phyloP scores from a whole-genome alignment of 2,329 filamentous ascomycete genomes.

The Torrubiella hemipterigena region DNA sequence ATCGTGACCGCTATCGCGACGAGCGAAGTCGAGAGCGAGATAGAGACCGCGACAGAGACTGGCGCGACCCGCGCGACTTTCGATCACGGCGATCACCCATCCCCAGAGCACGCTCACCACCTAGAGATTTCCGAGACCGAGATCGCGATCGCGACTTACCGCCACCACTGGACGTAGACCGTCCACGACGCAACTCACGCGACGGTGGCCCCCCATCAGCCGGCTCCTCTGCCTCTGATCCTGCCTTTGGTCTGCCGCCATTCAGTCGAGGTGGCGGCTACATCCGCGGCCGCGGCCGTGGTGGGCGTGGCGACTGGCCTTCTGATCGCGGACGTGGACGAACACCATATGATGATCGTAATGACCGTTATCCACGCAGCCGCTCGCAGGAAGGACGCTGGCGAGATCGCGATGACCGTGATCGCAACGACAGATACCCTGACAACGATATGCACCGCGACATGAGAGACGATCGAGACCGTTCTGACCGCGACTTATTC shows the following conservation, averaged over 20 bases:
- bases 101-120: slow-evolving; percentile 50
- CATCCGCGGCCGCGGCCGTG: slow-evolving; percentile 39
- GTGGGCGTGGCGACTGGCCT: slow-evolving; percentile 27
- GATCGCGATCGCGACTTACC: slow-evolving; percentile 45
- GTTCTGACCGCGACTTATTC: slow-evolving; percentile 30
- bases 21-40: slow-evolving; percentile 49
- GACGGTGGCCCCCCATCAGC: slow-evolving; percentile 60
- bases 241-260: slow-evolving; percentile 39
- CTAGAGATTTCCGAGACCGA: slow-evolving; percentile 52
- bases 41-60: slow-evolving; percentile 37
- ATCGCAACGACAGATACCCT: slow-evolving; percentile 29
- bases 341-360: slow-evolving; percentile 47
- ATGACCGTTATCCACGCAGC: slow-evolving; percentile 50
- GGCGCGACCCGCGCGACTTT: slow-evolving; percentile 27
- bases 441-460: slow-evolving; percentile 29
- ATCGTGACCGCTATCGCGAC: slow-evolving; percentile 46
- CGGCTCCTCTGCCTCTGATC: slow-evolving; percentile 59
- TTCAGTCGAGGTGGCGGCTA: slow-evolving; percentile 45
- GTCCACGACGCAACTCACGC: slow-evolving; percentile 55
- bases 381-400: slow-evolving; percentile 54
- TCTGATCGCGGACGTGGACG: slow-evolving; percentile 41
- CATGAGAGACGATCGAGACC: slow-evolving; percentile 34
- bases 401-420: slow-evolving; percentile 45
- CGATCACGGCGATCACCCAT: slow-evolving; percentile 44
- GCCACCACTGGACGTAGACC: slow-evolving; percentile 52